These are phyloP conservation scores for Phoma sp. DNA, from an alignment of 2,329 filamentous ascomycete species.

Conservation along the genomic window DNA sequence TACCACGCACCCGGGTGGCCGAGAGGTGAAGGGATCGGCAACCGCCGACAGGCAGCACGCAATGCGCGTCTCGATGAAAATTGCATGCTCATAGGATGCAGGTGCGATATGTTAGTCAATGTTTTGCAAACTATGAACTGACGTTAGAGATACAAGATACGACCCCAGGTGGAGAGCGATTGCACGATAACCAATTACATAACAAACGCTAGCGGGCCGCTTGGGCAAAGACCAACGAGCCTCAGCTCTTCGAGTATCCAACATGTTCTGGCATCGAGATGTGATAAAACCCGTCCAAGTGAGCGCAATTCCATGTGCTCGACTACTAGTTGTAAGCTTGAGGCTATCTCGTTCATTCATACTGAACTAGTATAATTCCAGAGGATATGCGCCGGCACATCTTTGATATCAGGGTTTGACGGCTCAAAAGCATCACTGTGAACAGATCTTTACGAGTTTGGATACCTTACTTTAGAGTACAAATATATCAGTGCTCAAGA, in stretches of 20 bases:
- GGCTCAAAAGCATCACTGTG: too few relatives aligned
- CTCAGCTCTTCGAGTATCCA: not conserved
- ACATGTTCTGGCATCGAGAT: too few relatives aligned
- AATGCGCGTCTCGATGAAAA: not conserved
- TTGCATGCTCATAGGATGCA: not conserved
- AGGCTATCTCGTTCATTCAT: too few relatives aligned
- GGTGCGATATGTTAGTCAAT: conserved; percentile 5
- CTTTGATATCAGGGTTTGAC: too few relatives aligned
- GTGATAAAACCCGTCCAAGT: too few relatives aligned
- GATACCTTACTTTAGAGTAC: too few relatives aligned
- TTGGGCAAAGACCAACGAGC: not conserved
- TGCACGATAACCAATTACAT: conserved; percentile 11
- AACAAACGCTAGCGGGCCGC: conserved; percentile 3
- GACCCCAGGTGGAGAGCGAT: conserved; percentile 2
- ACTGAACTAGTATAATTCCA: too few relatives aligned
- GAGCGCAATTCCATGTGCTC: too few relatives aligned
- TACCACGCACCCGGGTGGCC: not conserved
- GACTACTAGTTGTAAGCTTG: too few relatives aligned
- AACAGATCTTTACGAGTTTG: too few relatives aligned
- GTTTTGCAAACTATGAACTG: not conserved
- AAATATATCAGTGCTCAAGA: too few relatives aligned
- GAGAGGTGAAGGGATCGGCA: conserved; percentile 1
- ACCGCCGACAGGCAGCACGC: not conserved
- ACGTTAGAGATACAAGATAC: not conserved
- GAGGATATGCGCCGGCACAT: too few relatives aligned